Evolutionary conservation across 768 basidiomycete species (phyloP), one percentile per base, ranked within the genome.

Genomic region (Lactarius deliciosus): DNA sequence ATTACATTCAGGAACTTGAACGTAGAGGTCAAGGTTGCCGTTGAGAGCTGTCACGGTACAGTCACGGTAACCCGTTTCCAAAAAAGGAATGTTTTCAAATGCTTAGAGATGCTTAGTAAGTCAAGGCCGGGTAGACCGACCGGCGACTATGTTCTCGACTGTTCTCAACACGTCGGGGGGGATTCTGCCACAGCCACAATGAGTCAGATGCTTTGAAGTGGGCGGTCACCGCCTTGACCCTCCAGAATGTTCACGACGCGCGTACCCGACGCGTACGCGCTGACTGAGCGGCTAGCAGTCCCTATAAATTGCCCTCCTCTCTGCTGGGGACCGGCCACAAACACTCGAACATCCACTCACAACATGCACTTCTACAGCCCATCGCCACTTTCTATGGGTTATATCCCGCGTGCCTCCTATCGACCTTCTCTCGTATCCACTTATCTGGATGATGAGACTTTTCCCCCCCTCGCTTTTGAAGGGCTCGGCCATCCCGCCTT

Each of bases 231-330:
- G 30, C 55, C 30, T 30, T 34, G 28, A 32, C 54, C n/a, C 22
- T 20, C 22, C 38, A 40, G 15, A 7, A 53, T 63, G 60, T 53
- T 40, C 30, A 32, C 16, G 66, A 68, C 66, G 63, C 66, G 66
- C 25, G 41, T 63, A 43, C 66, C 1, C 57, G 66, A 68, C 66
- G 66, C 66, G 66, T 18, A 63, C 25, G 58, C 28, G 58, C 63
- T 67, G 66, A 68, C 66, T 22, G 50, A 66, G 38, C 43, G n/a
- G 7, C 36, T 30, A 22, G 15, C 0, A 13, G 15, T 40, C 41
- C 43, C 58, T 68, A 64, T 68, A 68, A 68, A 68, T 45, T 38
- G 11, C 34, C 57, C 34, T 16, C 36, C 38, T 55, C 10, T 5
- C 32, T 8, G 7, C 25, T 22, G 2, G 34, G 55, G 25, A 56